These are phyloP conservation scores for Paramecium primaurelia DNA, from an alignment of 73 alveolate genomes.

Conservation along the genomic window DNA sequence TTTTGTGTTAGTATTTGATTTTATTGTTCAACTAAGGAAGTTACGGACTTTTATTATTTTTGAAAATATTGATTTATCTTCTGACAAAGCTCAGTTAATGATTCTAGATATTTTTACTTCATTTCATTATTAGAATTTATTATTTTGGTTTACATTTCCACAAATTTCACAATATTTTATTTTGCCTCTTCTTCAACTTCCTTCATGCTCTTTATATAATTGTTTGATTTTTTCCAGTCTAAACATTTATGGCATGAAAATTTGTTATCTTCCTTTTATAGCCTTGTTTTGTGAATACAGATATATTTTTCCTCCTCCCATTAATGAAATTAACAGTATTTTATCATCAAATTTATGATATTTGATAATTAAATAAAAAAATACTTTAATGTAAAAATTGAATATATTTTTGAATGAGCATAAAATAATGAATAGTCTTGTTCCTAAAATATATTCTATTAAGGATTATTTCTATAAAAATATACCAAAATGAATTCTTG, in stretches of 20 bases:
- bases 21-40: background rate
- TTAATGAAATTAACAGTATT: background rate
- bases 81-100: background rate
- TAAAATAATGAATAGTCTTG: too few relatives aligned
- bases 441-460: too few relatives aligned
- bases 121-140: background rate
- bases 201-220: background rate
- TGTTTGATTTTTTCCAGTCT: background rate
- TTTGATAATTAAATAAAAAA: background rate
- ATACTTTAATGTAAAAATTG: too few relatives aligned
- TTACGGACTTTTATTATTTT: background rate
- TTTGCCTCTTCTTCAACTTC: background rate
- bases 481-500: too few relatives aligned
- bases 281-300: background rate
- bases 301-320: background rate
- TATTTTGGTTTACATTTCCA: background rate
- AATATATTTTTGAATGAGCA: too few relatives aligned
- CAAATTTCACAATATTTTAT: background rate
- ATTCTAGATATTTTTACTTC: background rate
- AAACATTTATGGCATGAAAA: background rate
- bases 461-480: too few relatives aligned
- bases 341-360: background rate
- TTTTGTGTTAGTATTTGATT: background rate
- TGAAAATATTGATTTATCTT: background rate
- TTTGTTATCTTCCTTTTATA: background rate